Conservation (phyloP, 176 grass and related monocot genomes). For the Cenchrus americanus region DNA sequence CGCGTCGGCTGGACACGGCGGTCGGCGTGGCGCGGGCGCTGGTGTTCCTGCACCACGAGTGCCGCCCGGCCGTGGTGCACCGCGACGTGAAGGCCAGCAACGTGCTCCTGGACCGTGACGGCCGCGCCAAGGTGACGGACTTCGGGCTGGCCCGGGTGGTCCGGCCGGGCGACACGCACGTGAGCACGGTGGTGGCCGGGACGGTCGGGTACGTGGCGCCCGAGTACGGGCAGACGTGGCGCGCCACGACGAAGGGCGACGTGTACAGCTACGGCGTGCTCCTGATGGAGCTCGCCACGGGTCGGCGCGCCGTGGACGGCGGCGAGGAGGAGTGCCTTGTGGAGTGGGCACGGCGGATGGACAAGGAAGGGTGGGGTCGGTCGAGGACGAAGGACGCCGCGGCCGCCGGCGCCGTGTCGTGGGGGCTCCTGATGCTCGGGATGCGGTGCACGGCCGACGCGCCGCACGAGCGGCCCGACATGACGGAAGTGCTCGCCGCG, state of each 20-base stretch:
- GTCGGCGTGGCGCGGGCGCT: constrained; percentile 73
- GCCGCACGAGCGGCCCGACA: constrained; percentile 67
- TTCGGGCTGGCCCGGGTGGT: constrained; percentile 86
- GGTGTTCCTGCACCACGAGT: constrained; percentile 87
- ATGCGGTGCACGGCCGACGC: constrained; percentile 68
- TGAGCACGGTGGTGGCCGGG: constrained; percentile 92
- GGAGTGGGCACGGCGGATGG: constrained; percentile 64
- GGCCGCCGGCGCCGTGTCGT: constrained; percentile 18
- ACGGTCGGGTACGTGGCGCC: constrained; percentile 97
- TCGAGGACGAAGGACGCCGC: too few relatives aligned
- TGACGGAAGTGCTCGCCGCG: constrained; percentile 49
- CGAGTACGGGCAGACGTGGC: constrained; percentile 87
- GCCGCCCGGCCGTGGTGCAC: constrained; percentile 83
- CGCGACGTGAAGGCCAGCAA: constrained; percentile 98
- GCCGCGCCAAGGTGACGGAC: constrained; percentile 76
- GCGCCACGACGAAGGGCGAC: constrained; percentile 84
- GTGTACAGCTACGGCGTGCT: constrained; percentile 95
- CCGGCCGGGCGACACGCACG: constrained; percentile 72
- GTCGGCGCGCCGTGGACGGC: constrained; percentile 63
- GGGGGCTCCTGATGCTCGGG: constrained; percentile 56
- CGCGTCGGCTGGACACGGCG: constrained; percentile 55
- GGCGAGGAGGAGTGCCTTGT: constrained; percentile 84
- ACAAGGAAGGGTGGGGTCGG: constrained; percentile 28
- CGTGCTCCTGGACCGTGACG: constrained; percentile 65
- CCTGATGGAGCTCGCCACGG: constrained; percentile 83